Evolutionary conservation across 192 early-diverging fungal species (phyloP).

Genomic region (Podochytrium sp.): DNA sequence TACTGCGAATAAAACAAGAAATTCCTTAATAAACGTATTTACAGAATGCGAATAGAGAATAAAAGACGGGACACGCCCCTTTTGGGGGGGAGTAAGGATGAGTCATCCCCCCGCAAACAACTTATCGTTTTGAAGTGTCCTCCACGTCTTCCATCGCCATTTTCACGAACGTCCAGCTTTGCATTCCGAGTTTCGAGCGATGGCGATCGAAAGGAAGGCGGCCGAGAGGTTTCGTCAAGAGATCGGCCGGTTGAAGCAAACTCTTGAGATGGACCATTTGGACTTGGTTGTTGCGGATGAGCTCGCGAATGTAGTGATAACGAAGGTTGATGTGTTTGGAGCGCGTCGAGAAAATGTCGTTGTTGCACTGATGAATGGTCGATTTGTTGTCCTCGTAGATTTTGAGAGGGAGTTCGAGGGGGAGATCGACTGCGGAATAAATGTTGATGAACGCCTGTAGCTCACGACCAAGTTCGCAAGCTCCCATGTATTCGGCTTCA

Average conservation of each 20-base stretch:
- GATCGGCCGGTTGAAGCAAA: background rate
- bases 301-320: conserved; percentile 11
- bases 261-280: background rate
- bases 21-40: too few species aligned
- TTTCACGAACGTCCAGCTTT: too few species aligned
- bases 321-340: conserved; percentile 19
- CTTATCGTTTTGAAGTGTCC: too few species aligned
- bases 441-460: background rate
- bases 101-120: too few species aligned
- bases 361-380: conserved; percentile 3
- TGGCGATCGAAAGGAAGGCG: too few species aligned
- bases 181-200: too few species aligned
- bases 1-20: too few species aligned
- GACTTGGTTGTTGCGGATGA: background rate
- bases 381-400: conserved; percentile 4
- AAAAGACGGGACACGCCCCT: too few species aligned
- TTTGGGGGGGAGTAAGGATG: too few species aligned
- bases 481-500: conserved; percentile 8
- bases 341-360: background rate
- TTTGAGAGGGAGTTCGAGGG: background rate
- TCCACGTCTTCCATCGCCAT: too few species aligned
- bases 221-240: background rate
- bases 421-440: background rate
- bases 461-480: conserved; percentile 6
- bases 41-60: too few species aligned